Evolutionary conservation across 23 red algal genomes (phyloP).

Genomic region (Gracilariopsis chorda): DNA sequence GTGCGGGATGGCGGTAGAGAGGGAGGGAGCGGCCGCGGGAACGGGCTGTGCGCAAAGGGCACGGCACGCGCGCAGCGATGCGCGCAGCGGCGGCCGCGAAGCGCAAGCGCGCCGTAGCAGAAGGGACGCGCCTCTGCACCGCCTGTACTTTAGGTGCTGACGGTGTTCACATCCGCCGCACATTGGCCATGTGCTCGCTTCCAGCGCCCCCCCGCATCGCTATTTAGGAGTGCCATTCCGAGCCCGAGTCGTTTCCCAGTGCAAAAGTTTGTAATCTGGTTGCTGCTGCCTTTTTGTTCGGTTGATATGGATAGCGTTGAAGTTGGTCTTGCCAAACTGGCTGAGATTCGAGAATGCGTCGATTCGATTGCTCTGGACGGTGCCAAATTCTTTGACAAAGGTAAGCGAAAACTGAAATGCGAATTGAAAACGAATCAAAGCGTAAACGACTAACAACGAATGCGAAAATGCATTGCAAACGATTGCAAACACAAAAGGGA

Average conservation of each 20-base stretch:
- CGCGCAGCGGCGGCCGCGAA: neutral
- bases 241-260: neutral
- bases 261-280: neutral
- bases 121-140: slow-evolving; percentile 9
- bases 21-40: too few species aligned
- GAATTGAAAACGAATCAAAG: neutral
- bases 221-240: neutral
- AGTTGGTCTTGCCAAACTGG: slow-evolving; percentile 40
- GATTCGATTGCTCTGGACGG: slow-evolving; percentile 56
- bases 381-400: slow-evolving; percentile 71
- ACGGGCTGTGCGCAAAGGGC: too few species aligned
- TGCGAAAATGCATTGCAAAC: neutral
- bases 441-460: neutral
- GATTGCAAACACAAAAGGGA: slow-evolving; percentile 31
- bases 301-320: slow-evolving; percentile 14
- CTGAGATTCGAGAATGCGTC: slow-evolving; percentile 49
- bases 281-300: neutral
- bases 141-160: neutral
- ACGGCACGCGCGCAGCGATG: neutral
- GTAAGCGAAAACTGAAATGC: slow-evolving; percentile 22
- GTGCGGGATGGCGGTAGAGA: too few species aligned
- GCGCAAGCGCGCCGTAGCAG: neutral
- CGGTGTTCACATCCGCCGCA: too few species aligned
- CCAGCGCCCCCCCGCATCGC: neutral
- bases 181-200: too few species aligned